These are phyloP conservation scores for Liriodendron chinense DNA, from an alignment of 164 flowering plant genomes.

Conservation along the genomic window DNA sequence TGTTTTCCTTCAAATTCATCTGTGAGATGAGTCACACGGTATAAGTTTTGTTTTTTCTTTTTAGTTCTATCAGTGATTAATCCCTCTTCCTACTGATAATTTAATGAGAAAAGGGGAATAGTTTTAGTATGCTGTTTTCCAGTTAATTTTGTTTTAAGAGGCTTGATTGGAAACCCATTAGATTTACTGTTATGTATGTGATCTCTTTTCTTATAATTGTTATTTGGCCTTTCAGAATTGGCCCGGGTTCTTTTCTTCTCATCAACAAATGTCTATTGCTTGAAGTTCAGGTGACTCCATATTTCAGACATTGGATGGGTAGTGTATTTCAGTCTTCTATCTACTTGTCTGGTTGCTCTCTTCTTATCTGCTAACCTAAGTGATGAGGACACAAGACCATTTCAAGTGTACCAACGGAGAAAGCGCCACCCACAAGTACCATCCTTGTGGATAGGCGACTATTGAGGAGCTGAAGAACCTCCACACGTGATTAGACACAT, in stretches of 20 bases:
- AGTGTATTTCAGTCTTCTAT: neutral
- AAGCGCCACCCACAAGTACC: no score
- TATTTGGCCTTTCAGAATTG: conserved; percentile 40
- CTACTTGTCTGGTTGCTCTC: neutral
- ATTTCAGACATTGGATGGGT: neutral
- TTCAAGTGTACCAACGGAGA: no score
- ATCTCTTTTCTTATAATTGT: neutral
- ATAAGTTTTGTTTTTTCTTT: neutral
- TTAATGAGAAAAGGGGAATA: neutral
- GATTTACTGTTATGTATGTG: neutral
- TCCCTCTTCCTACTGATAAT: neutral
- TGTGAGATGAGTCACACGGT: neutral
- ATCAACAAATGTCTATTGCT: conserved; percentile 63
- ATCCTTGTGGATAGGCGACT: no score
- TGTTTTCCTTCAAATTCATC: neutral
- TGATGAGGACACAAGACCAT: no score
- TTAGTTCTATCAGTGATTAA: neutral
- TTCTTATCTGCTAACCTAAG: neutral
- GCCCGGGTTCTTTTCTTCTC: conserved; percentile 52
- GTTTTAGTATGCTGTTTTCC: neutral
- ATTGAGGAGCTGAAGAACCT: no score
- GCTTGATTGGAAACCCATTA: neutral
- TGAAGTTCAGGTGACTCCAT: conserved; percentile 60
- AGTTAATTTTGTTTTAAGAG: neutral
- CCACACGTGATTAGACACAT: no score